phyloP scores from a whole-genome alignment of 441 rosid genomes.

The Adansonia madagascariensis region DNA sequence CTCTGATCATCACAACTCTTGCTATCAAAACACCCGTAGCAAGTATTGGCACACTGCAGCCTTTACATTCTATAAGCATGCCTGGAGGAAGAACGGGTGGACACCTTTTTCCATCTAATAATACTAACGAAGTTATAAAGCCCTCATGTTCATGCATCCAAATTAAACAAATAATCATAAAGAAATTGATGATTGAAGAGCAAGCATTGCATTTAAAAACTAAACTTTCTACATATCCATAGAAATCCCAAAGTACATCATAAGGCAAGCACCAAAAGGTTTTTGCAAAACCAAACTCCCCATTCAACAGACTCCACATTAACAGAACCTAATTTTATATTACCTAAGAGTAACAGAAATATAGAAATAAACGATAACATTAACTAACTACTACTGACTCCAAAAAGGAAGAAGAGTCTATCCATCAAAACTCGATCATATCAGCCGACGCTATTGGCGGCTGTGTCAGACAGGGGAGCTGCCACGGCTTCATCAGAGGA shows the following conservation, averaged over 20 bases:
- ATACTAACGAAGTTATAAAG: no score
- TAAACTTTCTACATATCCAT: neutral
- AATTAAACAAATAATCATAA: neutral
- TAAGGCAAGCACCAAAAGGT: neutral
- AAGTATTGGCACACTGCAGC: no score
- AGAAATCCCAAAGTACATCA: neutral
- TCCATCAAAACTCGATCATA: slow-evolving; percentile 36
- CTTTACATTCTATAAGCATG: no score
- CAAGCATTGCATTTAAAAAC: neutral
- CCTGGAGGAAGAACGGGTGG: no score
- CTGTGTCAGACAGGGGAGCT: slow-evolving; percentile 53
- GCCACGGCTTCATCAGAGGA: slow-evolving; percentile 60
- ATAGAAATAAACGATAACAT: neutral
- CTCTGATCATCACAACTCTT: no score
- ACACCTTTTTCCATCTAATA: neutral
- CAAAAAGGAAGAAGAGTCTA: neutral
- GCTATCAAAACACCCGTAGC: no score
- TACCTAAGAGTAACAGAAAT: neutral
- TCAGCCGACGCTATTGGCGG: slow-evolving; percentile 64
- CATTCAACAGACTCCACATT: neutral
- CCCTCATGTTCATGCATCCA: neutral
- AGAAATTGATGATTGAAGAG: neutral
- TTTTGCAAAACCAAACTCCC: neutral
- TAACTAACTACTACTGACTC: slow-evolving; percentile 4
- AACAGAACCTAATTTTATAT: neutral